Evolutionary conservation across 345 rosid species (phyloP), one percentile per base, ranked within the genome.

Genomic region (Moricandia moricandioides): DNA sequence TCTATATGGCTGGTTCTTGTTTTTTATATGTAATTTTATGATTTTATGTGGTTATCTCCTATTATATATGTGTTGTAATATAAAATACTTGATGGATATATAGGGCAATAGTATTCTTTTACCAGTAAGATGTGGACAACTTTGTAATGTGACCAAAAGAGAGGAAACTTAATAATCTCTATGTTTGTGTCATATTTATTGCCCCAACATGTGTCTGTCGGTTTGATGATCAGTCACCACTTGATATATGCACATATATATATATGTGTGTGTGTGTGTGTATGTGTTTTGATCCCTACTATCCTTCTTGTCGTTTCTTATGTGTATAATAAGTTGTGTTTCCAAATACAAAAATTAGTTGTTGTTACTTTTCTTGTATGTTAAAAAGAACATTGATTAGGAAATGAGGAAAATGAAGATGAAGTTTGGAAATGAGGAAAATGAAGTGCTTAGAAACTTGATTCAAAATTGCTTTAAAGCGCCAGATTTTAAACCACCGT

Each of bases 131-230:
- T 78, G 74, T 72, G 78, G 78, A 73, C 70, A 72, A 72, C 33
- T n/a, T 37, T 78, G 78, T 73, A 73, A 73, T 78, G 81, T 78
- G 74, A 52, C 77, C 81, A 78, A 61, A 72, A 72, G 78, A 78
- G 78, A 78, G 61, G 75, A 78, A 73, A 78, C 81, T 78, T 72
- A 31, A 72, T 51, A 72, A 67, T 67, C 78, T 72, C 61, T 78
- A 66, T 67, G 81, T 78, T 40, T 67, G 78, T 67, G 81, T 78
- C 81, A 62, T 72, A 72, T 78, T 78, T 72, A 72, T 78, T 78
- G 78, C 78, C 65, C 70, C 70, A 67, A 43, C 81, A 78, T 78
- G 81, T 78, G 68, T 78, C 54, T 72, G 78, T 73, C 74, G 69
- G 81, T 54, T 67, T 43, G 70, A 72, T 78, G 73, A 78, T 78